Evolutionary conservation across 371 early-diverging fungal species (phyloP).

Genomic region (Mucor lusitanicus): DNA sequence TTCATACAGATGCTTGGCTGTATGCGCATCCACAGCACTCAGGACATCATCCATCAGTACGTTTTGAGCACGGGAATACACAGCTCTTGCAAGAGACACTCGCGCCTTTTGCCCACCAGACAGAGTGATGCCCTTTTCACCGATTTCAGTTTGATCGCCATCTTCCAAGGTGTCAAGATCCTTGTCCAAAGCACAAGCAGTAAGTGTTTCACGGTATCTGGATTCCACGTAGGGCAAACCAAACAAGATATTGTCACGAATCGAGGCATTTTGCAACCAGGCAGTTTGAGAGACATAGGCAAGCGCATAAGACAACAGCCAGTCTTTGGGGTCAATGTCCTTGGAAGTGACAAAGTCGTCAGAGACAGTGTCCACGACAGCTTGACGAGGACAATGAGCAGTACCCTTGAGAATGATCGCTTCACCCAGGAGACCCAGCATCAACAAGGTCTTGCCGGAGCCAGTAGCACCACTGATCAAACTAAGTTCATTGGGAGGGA

Average conservation of each 20-base stretch:
- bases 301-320: conserved; percentile 40
- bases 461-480: conserved; percentile 69
- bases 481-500: conserved; percentile 56
- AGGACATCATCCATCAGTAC: conserved; percentile 81
- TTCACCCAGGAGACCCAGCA: conserved; percentile 65
- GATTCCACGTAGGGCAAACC: conserved; percentile 69
- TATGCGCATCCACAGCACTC: conserved; percentile 85
- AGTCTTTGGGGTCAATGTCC: conserved; percentile 39
- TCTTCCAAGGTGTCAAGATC: conserved; percentile 80
- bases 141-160: conserved; percentile 89
- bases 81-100: conserved; percentile 77
- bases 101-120: conserved; percentile 88
- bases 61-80: conserved; percentile 70
- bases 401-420: conserved; percentile 13
- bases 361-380: conserved; percentile 22
- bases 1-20: conserved; percentile 77
- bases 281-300: conserved; percentile 84
- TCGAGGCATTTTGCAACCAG: conserved; percentile 81
- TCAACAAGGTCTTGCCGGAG: conserved; percentile 63
- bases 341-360: conserved; percentile 38
- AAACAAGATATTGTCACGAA: conserved; percentile 84
- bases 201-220: conserved; percentile 63
- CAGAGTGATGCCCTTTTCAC: conserved; percentile 86
- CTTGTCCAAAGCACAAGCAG: conserved; percentile 70
- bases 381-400: conserved; percentile 18